A percentile compares a stretch with the other conserved stretches of the same genome.
These are phyloP conservation scores for carrot (Daucus carota) DNA, from an alignment of 129 eudicot genomes.

Conservation along the genomic window DNA sequence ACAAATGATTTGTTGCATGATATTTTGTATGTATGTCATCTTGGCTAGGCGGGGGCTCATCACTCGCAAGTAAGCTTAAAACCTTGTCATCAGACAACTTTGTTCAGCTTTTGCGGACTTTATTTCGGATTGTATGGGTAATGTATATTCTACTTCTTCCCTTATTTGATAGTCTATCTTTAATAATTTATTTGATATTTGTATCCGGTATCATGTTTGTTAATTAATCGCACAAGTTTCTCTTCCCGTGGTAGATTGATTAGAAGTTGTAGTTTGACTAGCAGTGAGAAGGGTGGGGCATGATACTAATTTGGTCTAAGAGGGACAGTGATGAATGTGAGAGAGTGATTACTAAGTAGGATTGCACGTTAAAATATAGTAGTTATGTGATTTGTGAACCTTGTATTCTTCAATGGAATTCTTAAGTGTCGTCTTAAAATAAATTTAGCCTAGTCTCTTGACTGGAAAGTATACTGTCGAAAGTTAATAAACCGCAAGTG, in stretches of 20 bases:
- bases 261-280: slow-evolving; percentile 5
- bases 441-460: neutral
- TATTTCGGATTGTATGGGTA: slow-evolving; percentile 91
- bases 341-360: neutral
- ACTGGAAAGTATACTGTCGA: neutral
- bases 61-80: slow-evolving; percentile 84
- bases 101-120: slow-evolving; percentile 67
- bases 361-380: neutral
- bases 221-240: neutral
- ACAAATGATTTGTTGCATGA: neutral
- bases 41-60: slow-evolving; percentile 82
- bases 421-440: neutral
- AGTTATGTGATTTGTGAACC: neutral
- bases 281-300: neutral
- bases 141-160: slow-evolving; percentile 39
- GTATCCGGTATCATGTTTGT: neutral
- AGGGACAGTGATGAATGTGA: neutral
- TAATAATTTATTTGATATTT: neutral
- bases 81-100: slow-evolving; percentile 83
- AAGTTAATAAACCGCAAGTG: neutral
- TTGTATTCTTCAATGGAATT: neutral
- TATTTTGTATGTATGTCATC: slow-evolving; percentile 14
- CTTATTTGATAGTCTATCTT: neutral
- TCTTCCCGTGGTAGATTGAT: neutral
- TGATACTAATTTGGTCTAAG: neutral